A percentile compares a stretch with the other conserved stretches of the same genome.
Evolutionary conservation across 352 stramenopile species (phyloP).

Genomic region (Globisporangium apiculatum): DNA sequence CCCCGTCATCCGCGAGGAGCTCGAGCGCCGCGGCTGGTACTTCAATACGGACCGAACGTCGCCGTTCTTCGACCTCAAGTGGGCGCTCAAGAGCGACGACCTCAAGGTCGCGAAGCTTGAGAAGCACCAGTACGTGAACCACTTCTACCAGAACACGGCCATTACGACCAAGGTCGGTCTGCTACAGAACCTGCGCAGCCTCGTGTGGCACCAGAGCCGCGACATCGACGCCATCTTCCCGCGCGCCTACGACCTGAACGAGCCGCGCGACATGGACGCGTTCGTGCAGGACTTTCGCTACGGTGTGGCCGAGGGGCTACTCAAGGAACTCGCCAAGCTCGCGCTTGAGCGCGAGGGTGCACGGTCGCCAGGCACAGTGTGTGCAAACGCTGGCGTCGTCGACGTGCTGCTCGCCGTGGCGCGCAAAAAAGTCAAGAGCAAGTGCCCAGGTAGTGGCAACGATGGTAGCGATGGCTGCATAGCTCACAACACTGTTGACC

Average conservation of each 20-base stretch:
- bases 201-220: slow-evolving; percentile 76
- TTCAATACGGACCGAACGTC: slow-evolving; percentile 79
- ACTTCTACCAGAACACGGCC: slow-evolving; percentile 88
- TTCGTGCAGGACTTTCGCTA: slow-evolving; percentile 91
- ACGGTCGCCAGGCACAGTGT: slow-evolving; percentile 9
- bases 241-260: slow-evolving; percentile 86
- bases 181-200: slow-evolving; percentile 70
- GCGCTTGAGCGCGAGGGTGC: slow-evolving; percentile 14
- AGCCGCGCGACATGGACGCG: slow-evolving; percentile 67
- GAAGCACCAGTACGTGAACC: slow-evolving; percentile 86
- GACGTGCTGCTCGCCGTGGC: slow-evolving; percentile 47
- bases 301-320: slow-evolving; percentile 68
- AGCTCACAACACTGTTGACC: too few species aligned
- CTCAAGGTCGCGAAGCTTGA: slow-evolving; percentile 73
- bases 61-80: slow-evolving; percentile 90
- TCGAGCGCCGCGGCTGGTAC: slow-evolving; percentile 86
- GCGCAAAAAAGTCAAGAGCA: slow-evolving; percentile 51
- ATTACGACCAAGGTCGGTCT: slow-evolving; percentile 91
- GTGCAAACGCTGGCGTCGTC: slow-evolving; percentile 46
- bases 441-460: slow-evolving; percentile 18
- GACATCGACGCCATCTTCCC: slow-evolving; percentile 85
- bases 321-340: slow-evolving; percentile 56
- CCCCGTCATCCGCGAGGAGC: slow-evolving; percentile 84
- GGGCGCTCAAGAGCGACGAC: slow-evolving; percentile 87
- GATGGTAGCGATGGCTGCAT: slow-evolving; percentile 11